Evolutionary conservation across 1,284 basidiomycete species (phyloP).

Genomic region (Entoloma clypeatum): DNA sequence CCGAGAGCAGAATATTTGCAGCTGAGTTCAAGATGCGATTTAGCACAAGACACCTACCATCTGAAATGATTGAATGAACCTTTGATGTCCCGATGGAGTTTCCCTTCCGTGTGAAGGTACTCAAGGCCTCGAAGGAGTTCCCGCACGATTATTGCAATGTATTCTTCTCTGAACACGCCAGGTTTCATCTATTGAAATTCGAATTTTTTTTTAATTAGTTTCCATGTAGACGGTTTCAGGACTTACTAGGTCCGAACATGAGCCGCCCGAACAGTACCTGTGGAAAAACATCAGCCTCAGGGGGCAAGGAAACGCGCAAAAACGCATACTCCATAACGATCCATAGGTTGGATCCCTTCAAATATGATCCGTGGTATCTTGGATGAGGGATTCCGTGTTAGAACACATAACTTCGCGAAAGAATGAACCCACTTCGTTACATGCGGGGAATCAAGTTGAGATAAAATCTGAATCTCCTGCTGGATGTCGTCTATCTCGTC

Average conservation of each 20-base stretch:
- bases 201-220: conserved; percentile 1
- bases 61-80: conserved; percentile 42
- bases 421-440: conserved; percentile 88
- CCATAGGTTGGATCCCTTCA: conserved; percentile 96
- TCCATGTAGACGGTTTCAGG: conserved; percentile 9
- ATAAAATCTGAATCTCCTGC: conserved; percentile 97
- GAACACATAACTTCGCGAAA: conserved; percentile 19
- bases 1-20: conserved; percentile 92
- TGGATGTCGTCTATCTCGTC: conserved; percentile 99
- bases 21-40: conserved; percentile 45
- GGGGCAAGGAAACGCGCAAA: conserved; percentile 16
- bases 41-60: conserved; percentile 1
- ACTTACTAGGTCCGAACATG: conserved; percentile 78
- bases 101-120: conserved; percentile 94
- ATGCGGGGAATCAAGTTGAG: conserved; percentile 93
- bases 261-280: conserved; percentile 83
- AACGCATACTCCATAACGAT: conserved; percentile 94
- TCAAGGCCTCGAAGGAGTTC: conserved; percentile 92
- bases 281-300: conserved; percentile 11
- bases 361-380: conserved; percentile 91
- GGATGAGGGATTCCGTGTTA: conserved; percentile 14
- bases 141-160: conserved; percentile 94
- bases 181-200: conserved; percentile 81
- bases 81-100: conserved; percentile 98
- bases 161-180: conserved; percentile 95